These are phyloP conservation scores for Coniochaeta pulveracea DNA, from an alignment of 2,329 filamentous ascomycete species.

Conservation along the genomic window DNA sequence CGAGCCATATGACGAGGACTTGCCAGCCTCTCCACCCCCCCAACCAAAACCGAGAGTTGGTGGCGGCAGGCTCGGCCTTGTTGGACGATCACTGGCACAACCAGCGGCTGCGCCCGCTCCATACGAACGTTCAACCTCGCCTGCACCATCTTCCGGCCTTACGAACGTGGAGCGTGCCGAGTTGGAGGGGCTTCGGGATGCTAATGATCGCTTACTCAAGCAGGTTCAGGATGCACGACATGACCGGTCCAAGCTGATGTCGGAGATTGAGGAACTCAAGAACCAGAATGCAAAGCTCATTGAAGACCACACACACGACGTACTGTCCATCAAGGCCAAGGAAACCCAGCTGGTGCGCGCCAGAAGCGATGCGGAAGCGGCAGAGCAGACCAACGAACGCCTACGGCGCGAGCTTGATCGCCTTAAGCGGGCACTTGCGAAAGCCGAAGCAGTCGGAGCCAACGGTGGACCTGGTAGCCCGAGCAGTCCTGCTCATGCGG, in stretches of 20 bases:
- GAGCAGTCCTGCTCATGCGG: constrained; percentile 17
- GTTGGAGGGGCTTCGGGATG: constrained; percentile 73
- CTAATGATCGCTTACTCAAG: constrained; percentile 67
- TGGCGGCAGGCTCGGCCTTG: constrained; percentile 69
- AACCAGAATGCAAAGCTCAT: constrained; percentile 95
- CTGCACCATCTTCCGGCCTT: constrained; percentile 53
- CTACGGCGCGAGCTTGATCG: constrained; percentile 83
- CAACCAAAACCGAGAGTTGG: constrained; percentile 52
- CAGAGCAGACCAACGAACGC: constrained; percentile 76
- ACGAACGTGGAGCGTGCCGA: constrained; percentile 81
- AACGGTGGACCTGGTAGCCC: constrained; percentile 9
- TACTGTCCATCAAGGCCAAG: constrained; percentile 94
- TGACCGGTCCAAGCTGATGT: constrained; percentile 70
- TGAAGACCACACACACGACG: constrained; percentile 91
- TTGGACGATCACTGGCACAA: constrained; percentile 75
- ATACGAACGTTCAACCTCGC: constrained; percentile 39
- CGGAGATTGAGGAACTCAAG: constrained; percentile 87
- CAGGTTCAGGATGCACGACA: constrained; percentile 72
- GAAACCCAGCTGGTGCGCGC: constrained; percentile 93
- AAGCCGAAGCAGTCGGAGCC: constrained; percentile 40
- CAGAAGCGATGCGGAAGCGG: constrained; percentile 77
- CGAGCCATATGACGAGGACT: constrained; percentile 43
- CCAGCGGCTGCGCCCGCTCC: constrained; percentile 42
- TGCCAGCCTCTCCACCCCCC: constrained; percentile 33
- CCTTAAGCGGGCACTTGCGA: constrained; percentile 73